Percentiles rank a stretch among this genome's conserved stretches.
These are phyloP conservation scores for Arthrobotrys iridis DNA, from an alignment of 2,329 filamentous ascomycete species.

Conservation along the genomic window DNA sequence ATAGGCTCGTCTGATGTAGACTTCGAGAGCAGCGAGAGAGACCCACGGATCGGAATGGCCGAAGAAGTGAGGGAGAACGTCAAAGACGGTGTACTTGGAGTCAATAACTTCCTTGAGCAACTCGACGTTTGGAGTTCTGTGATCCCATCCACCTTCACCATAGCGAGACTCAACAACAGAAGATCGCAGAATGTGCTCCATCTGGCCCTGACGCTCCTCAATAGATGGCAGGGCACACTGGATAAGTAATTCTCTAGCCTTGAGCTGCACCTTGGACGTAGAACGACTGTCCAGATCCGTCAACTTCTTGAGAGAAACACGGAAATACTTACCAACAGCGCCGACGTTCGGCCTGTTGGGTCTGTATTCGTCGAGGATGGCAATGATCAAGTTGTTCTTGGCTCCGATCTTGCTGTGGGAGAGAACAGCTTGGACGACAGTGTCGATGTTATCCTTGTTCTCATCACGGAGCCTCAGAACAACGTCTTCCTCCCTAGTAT, in stretches of 20 bases:
- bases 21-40: slow-evolving; percentile 88
- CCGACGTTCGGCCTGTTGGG: slow-evolving; percentile 92
- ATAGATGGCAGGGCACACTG: slow-evolving; percentile 95
- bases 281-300: slow-evolving; percentile 87
- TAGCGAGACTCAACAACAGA: slow-evolving; percentile 97
- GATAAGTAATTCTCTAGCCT: slow-evolving; percentile 96
- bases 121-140: slow-evolving; percentile 88
- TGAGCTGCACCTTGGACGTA: slow-evolving; percentile 94
- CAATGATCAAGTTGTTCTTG: slow-evolving; percentile 92
- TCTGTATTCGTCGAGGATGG: slow-evolving; percentile 91
- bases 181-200: slow-evolving; percentile 97
- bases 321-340: slow-evolving; percentile 88
- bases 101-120: slow-evolving; percentile 97
- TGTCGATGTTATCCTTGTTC: slow-evolving; percentile 88
- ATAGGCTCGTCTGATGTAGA: slow-evolving; percentile 95
- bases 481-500: slow-evolving; percentile 89
- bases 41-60: slow-evolving; percentile 94
- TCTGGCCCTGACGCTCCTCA: slow-evolving; percentile 92
- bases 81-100: slow-evolving; percentile 97
- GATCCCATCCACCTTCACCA: slow-evolving; percentile 95
- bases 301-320: slow-evolving; percentile 81
- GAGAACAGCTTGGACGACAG: slow-evolving; percentile 86
- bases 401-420: slow-evolving; percentile 91
- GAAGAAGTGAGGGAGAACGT: slow-evolving; percentile 95
- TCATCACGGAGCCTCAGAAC: slow-evolving; percentile 93